Conservation (phyloP, 2,329 filamentous ascomycete genomes). For the Verticillium zaregamsianum region DNA sequence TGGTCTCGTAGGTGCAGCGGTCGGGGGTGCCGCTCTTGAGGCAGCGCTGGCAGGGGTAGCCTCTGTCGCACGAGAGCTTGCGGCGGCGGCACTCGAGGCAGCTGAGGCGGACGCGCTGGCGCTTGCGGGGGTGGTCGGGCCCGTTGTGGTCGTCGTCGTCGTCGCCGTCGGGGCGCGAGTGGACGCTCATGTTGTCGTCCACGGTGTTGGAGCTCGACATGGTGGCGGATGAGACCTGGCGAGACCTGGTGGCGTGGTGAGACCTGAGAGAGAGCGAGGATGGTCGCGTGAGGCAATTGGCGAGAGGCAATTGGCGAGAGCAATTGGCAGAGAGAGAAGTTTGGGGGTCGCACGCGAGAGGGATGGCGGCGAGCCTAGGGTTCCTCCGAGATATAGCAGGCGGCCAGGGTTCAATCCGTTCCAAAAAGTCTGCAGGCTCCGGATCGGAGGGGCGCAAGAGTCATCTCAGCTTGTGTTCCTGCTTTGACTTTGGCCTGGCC, state of each 20-base stretch:
- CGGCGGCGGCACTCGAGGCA: slow-evolving; percentile 57
- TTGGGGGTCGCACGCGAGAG: too few relatives aligned
- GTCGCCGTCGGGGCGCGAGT: slow-evolving; percentile 13
- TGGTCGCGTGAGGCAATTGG: too few relatives aligned
- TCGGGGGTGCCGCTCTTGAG: slow-evolving; percentile 59
- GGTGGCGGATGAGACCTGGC: slow-evolving; percentile 2
- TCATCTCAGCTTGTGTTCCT: background rate
- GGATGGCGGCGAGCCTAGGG: too few relatives aligned
- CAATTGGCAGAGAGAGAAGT: too few relatives aligned
- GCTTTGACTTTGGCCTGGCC: background rate
- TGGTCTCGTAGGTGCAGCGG: slow-evolving; percentile 56
- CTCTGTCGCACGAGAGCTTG: slow-evolving; percentile 58
- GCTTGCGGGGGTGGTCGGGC: slow-evolving; percentile 44
- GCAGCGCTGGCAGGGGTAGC: slow-evolving; percentile 58
- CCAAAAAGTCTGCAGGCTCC: background rate
- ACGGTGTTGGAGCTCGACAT: slow-evolving; percentile 15
- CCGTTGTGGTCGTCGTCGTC: slow-evolving; percentile 21
- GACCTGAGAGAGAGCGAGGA: background rate
- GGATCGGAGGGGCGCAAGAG: background rate
- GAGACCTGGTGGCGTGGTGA: background rate
- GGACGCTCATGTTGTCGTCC: slow-evolving; percentile 17
- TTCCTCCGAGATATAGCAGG: too few relatives aligned
- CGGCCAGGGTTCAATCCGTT: too few relatives aligned
- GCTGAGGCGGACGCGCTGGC: slow-evolving; percentile 55
- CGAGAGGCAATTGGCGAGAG: too few relatives aligned